Conservation (phyloP, 129 eudicot species). For the Smallanthus sonchifolius region DNA sequence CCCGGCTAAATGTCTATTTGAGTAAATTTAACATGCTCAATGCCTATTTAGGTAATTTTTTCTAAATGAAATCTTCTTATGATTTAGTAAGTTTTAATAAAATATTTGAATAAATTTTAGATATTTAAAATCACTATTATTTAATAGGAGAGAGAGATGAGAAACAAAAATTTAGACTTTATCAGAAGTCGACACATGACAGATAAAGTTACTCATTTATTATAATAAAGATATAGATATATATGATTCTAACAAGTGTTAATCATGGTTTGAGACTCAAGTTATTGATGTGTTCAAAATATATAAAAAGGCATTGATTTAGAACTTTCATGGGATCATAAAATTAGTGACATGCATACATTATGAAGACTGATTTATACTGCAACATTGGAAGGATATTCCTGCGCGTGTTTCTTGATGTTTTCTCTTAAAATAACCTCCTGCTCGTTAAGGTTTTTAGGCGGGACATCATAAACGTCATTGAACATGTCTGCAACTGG, state of each 20-base stretch:
- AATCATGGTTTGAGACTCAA: background rate
- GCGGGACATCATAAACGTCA: slow-evolving; percentile 64
- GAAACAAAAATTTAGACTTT: too few species aligned
- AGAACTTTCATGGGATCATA: slow-evolving; percentile 1
- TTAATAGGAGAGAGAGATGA: too few species aligned
- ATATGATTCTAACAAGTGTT: background rate
- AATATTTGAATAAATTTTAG: too few species aligned
- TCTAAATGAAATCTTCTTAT: too few species aligned
- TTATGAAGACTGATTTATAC: background rate
- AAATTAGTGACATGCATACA: background rate
- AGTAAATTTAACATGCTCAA: too few species aligned
- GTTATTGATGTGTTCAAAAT: background rate
- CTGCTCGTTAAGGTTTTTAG: slow-evolving; percentile 64
- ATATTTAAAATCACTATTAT: too few species aligned
- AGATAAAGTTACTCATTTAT: too few species aligned
- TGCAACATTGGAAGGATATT: slow-evolving; percentile 45
- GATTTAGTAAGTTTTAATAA: too few species aligned
- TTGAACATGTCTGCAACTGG: slow-evolving; percentile 53
- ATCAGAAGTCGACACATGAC: too few species aligned
- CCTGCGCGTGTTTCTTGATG: slow-evolving; percentile 37
- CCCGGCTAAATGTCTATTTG: too few species aligned
- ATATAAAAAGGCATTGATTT: slow-evolving; percentile 2
- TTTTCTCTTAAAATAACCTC: slow-evolving; percentile 46
- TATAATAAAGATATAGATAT: too few species aligned
- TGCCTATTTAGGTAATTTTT: too few species aligned